Base-by-base conservation (phyloP, 208 protist genomes). In the Leishmania amazonensis region DNA sequence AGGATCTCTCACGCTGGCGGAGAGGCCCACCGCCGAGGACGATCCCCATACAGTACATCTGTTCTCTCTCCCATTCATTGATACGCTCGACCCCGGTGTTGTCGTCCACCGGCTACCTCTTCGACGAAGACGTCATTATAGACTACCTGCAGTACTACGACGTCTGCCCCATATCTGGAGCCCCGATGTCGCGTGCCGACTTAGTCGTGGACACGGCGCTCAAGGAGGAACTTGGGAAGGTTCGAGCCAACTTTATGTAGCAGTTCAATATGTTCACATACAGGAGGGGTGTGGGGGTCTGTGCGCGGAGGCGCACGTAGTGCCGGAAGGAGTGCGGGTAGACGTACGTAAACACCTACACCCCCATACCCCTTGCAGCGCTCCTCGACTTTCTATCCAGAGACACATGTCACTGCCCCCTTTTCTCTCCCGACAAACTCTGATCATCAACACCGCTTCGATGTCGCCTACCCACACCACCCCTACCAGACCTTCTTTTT, bases 151-250 rank as follows among this genome's bases (percentile, higher is more conserved):
- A 35, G 74, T 57, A 80, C 57, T 71, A 87, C 64, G 15, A 65
- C 1, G 67, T 82, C 24, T 93, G 90, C 81, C 90, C 90, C 42
- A 79, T 93, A n/a, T 81, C 86, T 40, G 90, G 86, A 19, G 84
- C 81, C 24, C 82, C 84, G 28, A 79, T 93, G 15, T 84, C 75
- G 47, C 67, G 60, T 6, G 42, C 73, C 5, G 88, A 93, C 64
- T 76, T 93, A 42, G 78, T 91, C 3, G 81, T 90, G 19, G 90
- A 93, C 60, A 81, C 60, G n/a, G 84, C 83, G 3, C 65, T 90
- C 45, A 57, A 79, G 35, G 77, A 87, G 31, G 88, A 93, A 74
- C 84, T 93, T 15, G 28, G 76, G 17, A 75, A 72, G n/a, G 82
- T 93, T 19, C 79, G 78, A 17, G 79, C 72, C 62, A 88, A 91